These are phyloP conservation scores for Fragaria nilgerrensis DNA, from an alignment of 306 rosid genomes.

Conservation along the genomic window DNA sequence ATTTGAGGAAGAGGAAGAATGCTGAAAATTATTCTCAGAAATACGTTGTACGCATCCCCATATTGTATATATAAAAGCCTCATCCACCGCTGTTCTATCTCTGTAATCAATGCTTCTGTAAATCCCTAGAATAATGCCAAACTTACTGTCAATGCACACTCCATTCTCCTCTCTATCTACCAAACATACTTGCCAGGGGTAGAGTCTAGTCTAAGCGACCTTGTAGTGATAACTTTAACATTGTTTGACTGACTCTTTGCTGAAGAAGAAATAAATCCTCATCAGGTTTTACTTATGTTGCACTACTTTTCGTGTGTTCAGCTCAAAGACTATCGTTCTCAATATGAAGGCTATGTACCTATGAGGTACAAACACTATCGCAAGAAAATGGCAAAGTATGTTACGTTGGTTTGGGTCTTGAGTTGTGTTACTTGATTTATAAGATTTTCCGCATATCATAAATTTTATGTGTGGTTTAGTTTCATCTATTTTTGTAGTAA, in stretches of 20 bases:
- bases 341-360: constrained; percentile 86
- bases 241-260: not conserved
- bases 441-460: constrained; percentile 16
- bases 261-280: not conserved
- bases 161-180: not conserved
- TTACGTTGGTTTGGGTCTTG: constrained; percentile 25
- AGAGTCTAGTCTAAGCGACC: not conserved
- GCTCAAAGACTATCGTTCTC: constrained; percentile 68
- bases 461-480: constrained; percentile 9
- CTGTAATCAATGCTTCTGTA: not conserved
- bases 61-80: not conserved
- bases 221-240: not conserved
- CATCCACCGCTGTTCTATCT: not conserved
- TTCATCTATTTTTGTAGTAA: constrained; percentile 6
- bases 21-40: not conserved
- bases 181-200: not conserved
- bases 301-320: constrained; percentile 37
- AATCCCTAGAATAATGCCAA: constrained; percentile 1
- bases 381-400: constrained; percentile 87
- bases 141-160: not conserved
- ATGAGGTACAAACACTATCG: constrained; percentile 85
- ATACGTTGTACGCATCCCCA: not conserved
- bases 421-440: constrained; percentile 19
- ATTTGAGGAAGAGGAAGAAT: not conserved
- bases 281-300: constrained; percentile 37